Percentiles rank a stretch among this genome's conserved stretches.
Conservation (phyloP, 1,284 basidiomycete genomes). For the Leccinum solheimii region DNA sequence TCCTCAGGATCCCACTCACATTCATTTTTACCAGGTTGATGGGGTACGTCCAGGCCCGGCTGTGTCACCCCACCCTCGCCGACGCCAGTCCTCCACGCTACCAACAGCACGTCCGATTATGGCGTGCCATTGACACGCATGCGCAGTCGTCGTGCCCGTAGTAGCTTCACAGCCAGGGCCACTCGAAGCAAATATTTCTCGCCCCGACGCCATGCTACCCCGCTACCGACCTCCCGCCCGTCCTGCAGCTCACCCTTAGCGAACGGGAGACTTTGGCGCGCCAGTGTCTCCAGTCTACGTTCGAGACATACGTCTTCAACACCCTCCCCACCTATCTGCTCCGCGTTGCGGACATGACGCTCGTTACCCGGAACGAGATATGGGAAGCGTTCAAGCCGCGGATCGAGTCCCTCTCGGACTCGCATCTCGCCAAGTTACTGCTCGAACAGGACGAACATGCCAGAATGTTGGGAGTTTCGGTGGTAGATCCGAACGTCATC, state of each 20-base stretch:
- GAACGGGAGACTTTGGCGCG: slow-evolving; percentile 24
- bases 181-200: too few relatives aligned
- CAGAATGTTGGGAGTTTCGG: slow-evolving; percentile 23
- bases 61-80: too few relatives aligned
- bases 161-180: too few relatives aligned
- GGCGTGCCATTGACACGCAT: too few relatives aligned
- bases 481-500: neutral
- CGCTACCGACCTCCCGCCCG: slow-evolving; percentile 16
- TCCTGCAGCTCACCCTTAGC: slow-evolving; percentile 22
- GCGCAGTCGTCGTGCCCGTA: too few relatives aligned
- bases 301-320: slow-evolving; percentile 30
- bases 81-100: too few relatives aligned
- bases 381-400: slow-evolving; percentile 27
- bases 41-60: too few relatives aligned
- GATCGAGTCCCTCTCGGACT: slow-evolving; percentile 23
- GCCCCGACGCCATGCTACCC: neutral
- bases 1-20: too few relatives aligned
- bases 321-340: slow-evolving; percentile 26
- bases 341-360: slow-evolving; percentile 24
- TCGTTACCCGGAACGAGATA: slow-evolving; percentile 25
- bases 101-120: too few relatives aligned
- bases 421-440: slow-evolving; percentile 24
- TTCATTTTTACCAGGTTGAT: neutral
- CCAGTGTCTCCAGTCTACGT: slow-evolving; percentile 23
- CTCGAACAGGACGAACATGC: slow-evolving; percentile 31